Conservation (phyloP, 192 early-diverging fungal species). For the Gonapodya prolifera region DNA sequence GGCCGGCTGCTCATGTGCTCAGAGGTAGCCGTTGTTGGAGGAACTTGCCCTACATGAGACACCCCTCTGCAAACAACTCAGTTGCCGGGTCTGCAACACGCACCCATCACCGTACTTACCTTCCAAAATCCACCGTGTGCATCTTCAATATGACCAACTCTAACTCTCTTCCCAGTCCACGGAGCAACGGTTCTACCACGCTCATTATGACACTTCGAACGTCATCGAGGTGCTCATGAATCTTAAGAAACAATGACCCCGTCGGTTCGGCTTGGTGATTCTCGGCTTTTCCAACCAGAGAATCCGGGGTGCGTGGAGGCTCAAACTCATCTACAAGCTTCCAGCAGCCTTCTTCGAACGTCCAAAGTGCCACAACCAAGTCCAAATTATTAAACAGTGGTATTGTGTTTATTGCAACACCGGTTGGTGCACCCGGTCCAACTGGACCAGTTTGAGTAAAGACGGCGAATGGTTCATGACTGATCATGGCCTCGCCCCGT, state of each 20-base stretch:
- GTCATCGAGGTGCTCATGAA: constrained; percentile 16
- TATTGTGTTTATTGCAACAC: not conserved
- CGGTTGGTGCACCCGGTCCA: not conserved
- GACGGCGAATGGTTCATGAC: not conserved
- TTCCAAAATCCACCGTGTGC: constrained; percentile 48
- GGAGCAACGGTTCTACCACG: constrained; percentile 38
- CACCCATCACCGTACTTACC: no score
- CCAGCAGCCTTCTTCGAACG: constrained; percentile 2
- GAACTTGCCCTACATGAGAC: not conserved
- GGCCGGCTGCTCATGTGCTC: not conserved
- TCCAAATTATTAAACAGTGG: not conserved
- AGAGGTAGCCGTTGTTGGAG: not conserved
- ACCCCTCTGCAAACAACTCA: not conserved
- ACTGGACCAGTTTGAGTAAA: not conserved
- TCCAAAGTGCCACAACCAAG: not conserved
- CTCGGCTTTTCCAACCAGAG: not conserved
- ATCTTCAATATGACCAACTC: constrained; percentile 42
- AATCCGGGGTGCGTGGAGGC: not conserved
- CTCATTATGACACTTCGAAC: constrained; percentile 33
- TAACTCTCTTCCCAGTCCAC: constrained; percentile 36
- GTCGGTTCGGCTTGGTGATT: not conserved
- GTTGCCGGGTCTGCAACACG: no score
- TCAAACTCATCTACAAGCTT: not conserved
- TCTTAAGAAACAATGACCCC: not conserved
- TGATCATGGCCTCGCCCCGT: not conserved